phyloP scores from a whole-genome alignment of 192 early-diverging fungal species.

The Coemansia sp. region DNA sequence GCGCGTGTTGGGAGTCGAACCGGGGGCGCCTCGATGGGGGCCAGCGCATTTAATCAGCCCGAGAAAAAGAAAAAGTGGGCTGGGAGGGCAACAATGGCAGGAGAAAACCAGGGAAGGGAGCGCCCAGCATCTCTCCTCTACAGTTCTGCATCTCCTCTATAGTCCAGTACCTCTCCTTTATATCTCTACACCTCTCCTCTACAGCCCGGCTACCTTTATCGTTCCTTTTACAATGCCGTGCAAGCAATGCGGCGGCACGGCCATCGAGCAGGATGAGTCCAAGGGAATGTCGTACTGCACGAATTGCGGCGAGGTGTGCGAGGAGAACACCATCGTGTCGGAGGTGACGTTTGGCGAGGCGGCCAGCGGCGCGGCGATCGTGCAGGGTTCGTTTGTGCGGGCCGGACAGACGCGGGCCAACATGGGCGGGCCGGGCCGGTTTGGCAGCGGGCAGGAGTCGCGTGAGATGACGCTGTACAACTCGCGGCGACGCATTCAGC shows the following conservation, averaged over 20 bases:
- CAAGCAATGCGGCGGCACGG: conserved; percentile 51
- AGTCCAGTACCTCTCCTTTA: too few relatives aligned
- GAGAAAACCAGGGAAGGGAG: too few relatives aligned
- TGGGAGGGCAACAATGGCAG: too few relatives aligned
- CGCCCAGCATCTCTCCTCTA: too few relatives aligned
- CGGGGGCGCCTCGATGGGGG: too few relatives aligned
- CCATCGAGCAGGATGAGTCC: conserved; percentile 63
- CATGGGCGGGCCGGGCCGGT: conserved; percentile 38
- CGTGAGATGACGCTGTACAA: conserved; percentile 64
- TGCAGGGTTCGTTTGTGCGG: conserved; percentile 66
- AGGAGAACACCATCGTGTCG: conserved; percentile 88
- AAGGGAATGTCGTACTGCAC: conserved; percentile 68
- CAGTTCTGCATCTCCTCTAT: too few relatives aligned
- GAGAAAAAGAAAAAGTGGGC: too few relatives aligned
- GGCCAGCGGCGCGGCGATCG: conserved; percentile 76
- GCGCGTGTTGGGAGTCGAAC: too few relatives aligned
- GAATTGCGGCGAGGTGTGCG: conserved; percentile 65
- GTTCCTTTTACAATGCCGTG: conserved; percentile 49
- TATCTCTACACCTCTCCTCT: too few relatives aligned
- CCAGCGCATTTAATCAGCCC: too few relatives aligned
- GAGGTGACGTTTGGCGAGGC: conserved; percentile 89
- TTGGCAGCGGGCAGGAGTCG: conserved; percentile 54
- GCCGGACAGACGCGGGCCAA: conserved; percentile 56
- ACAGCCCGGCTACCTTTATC: too few relatives aligned
- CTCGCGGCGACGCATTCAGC: conserved; percentile 67